Evolutionary conservation across 495 filamentous ascomycete species (phyloP).

Genomic region (Pyrenula aspistea): DNA sequence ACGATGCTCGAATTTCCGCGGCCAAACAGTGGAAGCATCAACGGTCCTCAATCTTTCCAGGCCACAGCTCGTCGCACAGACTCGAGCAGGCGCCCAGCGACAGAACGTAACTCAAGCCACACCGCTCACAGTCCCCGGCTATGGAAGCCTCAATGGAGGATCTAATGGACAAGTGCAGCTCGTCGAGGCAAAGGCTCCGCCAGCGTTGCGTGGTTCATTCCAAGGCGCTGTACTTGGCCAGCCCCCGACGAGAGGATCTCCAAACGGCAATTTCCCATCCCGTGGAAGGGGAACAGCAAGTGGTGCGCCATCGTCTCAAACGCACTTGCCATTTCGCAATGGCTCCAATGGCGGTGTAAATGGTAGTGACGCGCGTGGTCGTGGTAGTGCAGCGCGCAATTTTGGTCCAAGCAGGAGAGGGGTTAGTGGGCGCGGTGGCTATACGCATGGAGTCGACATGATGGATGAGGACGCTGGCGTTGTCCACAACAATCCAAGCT

Average conservation of each 20-base stretch:
- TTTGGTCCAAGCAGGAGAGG: conserved; percentile 19
- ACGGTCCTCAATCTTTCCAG: conserved; percentile 80
- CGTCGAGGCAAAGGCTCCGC: conserved; percentile 53
- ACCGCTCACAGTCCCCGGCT: conserved; percentile 48
- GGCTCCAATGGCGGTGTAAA: conserved; percentile 14
- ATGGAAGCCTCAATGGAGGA: conserved; percentile 39
- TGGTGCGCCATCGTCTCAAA: conserved; percentile 21
- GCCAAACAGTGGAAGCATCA: conserved; percentile 74
- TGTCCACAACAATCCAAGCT: conserved; percentile 37
- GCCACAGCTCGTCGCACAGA: conserved; percentile 64
- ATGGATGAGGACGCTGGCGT: conserved; percentile 35
- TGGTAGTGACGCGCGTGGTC: conserved; percentile 9
- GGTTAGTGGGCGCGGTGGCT: conserved; percentile 29
- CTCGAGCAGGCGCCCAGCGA: conserved; percentile 55
- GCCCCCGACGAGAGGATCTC: conserved; percentile 18
- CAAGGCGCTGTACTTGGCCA: conserved; percentile 50
- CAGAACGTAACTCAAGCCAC: conserved; percentile 33
- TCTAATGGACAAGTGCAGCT: conserved; percentile 54
- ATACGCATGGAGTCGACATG: conserved; percentile 39
- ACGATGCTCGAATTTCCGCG: conserved; percentile 89
- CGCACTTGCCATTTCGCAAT: conserved; percentile 23
- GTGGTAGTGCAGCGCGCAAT: conserved; percentile 4
- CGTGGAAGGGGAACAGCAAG: conserved; percentile 28
- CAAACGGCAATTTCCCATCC: conserved; percentile 14
- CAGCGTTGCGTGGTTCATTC: conserved; percentile 59